These are phyloP conservation scores for Samsoniella hepiali DNA, from an alignment of 2,329 filamentous ascomycete species.

Conservation along the genomic window DNA sequence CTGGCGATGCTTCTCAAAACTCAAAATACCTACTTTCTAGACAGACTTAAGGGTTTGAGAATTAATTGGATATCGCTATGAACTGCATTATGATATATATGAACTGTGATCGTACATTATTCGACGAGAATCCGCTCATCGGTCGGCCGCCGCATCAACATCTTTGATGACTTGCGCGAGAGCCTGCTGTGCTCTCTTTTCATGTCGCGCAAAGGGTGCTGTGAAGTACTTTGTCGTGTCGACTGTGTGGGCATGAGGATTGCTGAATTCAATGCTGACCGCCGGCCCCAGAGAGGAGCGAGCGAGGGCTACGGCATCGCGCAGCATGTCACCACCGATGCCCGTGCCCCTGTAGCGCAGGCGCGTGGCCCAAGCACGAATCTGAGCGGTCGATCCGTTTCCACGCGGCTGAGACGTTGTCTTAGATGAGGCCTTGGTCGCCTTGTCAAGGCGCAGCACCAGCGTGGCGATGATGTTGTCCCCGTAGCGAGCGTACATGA, in stretches of 20 bases:
- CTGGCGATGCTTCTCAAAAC: too few species aligned
- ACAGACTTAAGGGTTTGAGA: too few species aligned
- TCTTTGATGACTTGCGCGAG: slow-evolving; percentile 34
- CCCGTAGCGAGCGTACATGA: slow-evolving; percentile 64
- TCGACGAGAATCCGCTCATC: not conserved
- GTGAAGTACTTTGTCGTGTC: slow-evolving; percentile 59
- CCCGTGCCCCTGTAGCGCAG: slow-evolving; percentile 66
- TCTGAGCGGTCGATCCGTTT: slow-evolving; percentile 57
- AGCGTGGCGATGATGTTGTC: slow-evolving; percentile 65
- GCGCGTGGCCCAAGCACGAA: slow-evolving; percentile 79
- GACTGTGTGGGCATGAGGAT: slow-evolving; percentile 70
- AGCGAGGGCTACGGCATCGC: slow-evolving; percentile 65
- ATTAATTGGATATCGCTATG: not conserved
- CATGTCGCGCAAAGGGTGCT: slow-evolving; percentile 51
- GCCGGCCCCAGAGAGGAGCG: slow-evolving; percentile 60
- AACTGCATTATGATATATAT: not conserved
- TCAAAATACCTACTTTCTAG: too few species aligned
- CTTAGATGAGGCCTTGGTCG: not conserved
- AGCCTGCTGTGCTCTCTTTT: slow-evolving; percentile 50
- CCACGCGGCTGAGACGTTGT: slow-evolving; percentile 8
- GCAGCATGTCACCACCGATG: slow-evolving; percentile 67
- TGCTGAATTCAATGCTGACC: slow-evolving; percentile 63
- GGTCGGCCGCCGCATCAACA: not conserved
- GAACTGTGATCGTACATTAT: not conserved
- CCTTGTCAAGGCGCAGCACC: slow-evolving; percentile 59